Conservation (phyloP, 495 filamentous ascomycete genomes). For the Talaromyces liani region DNA sequence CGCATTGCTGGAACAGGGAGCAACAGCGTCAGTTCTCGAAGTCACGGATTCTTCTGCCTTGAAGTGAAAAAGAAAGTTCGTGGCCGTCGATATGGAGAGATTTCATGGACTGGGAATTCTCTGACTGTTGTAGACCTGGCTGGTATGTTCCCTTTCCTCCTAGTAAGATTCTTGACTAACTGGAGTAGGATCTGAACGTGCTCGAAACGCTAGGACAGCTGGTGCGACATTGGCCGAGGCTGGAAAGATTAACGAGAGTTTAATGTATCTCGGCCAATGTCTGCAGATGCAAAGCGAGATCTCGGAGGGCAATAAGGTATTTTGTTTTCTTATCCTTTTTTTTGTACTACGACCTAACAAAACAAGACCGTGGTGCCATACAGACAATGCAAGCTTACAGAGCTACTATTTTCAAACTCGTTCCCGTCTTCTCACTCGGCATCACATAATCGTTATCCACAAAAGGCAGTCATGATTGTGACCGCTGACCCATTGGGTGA, state of each 20-base stretch:
- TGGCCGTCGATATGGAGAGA: slow-evolving; percentile 39
- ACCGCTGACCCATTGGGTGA: slow-evolving; percentile 91
- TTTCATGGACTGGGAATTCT: slow-evolving; percentile 69
- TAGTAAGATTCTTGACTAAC: slow-evolving; percentile 5
- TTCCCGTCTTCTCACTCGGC: slow-evolving; percentile 59
- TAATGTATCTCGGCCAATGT: slow-evolving; percentile 98
- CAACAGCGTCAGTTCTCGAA: slow-evolving; percentile 81
- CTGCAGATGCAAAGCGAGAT: slow-evolving; percentile 89
- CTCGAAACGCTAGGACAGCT: slow-evolving; percentile 85
- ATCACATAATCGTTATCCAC: slow-evolving; percentile 53
- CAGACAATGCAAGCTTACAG: slow-evolving; percentile 94
- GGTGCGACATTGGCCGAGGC: slow-evolving; percentile 90
- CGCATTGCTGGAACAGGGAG: slow-evolving; percentile 84
- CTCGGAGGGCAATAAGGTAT: slow-evolving; percentile 66
- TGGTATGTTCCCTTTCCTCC: slow-evolving; percentile 37
- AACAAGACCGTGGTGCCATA: slow-evolving; percentile 75
- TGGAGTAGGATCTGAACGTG: slow-evolving; percentile 71
- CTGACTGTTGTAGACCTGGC: slow-evolving; percentile 91
- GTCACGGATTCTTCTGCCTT: slow-evolving; percentile 93
- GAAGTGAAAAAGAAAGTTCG: slow-evolving; percentile 80
- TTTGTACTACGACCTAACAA: not conserved
- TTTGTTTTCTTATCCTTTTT: not conserved
- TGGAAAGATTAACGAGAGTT: slow-evolving; percentile 92
- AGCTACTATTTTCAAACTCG: slow-evolving; percentile 91
- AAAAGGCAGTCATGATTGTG: slow-evolving; percentile 93